A percentile compares a stretch with the other conserved stretches of the same genome.
Evolutionary conservation across 2,329 filamentous ascomycete species (phyloP).

Genomic region (Monascus ruber): DNA sequence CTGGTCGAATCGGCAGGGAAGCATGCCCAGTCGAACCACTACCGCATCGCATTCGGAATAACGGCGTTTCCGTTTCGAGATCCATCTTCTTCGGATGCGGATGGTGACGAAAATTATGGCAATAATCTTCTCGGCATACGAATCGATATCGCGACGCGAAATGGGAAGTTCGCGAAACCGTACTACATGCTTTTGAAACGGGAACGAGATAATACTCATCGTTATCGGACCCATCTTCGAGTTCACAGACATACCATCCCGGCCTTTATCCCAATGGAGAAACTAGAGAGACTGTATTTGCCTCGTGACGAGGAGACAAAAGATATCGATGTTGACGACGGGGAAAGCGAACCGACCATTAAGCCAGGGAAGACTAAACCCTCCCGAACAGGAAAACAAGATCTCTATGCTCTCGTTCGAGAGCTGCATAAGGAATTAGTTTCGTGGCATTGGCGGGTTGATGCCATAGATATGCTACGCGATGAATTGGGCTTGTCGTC

Average conservation of each 20-base stretch:
- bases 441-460: constrained; percentile 30
- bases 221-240: constrained; percentile 5
- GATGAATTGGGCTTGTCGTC: constrained; percentile 19
- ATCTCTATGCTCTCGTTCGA: constrained; percentile 25
- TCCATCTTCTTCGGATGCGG: constrained; percentile 22
- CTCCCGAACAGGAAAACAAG: constrained; percentile 15
- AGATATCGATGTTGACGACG: constrained; percentile 4
- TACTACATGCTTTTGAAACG: constrained; percentile 32
- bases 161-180: constrained; percentile 29
- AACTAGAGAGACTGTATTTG: constrained; percentile 27
- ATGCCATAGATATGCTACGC: constrained; percentile 23
- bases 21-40: constrained; percentile 27
- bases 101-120: constrained; percentile 6
- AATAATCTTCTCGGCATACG: constrained; percentile 29
- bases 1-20: constrained; percentile 18
- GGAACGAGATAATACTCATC: background rate
- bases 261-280: constrained; percentile 29
- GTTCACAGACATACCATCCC: constrained; percentile 37
- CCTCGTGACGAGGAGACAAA: constrained; percentile 3
- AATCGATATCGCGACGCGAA: constrained; percentile 30
- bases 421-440: constrained; percentile 31
- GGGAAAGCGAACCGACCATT: constrained; percentile 5
- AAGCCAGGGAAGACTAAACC: constrained; percentile 9
- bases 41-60: constrained; percentile 34
- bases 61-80: constrained; percentile 37